Evolutionary conservation across 1,139 yeast genomes (phyloP), one percentile per base, ranked within the genome.

Genomic region (Taphrina wiesneri): DNA sequence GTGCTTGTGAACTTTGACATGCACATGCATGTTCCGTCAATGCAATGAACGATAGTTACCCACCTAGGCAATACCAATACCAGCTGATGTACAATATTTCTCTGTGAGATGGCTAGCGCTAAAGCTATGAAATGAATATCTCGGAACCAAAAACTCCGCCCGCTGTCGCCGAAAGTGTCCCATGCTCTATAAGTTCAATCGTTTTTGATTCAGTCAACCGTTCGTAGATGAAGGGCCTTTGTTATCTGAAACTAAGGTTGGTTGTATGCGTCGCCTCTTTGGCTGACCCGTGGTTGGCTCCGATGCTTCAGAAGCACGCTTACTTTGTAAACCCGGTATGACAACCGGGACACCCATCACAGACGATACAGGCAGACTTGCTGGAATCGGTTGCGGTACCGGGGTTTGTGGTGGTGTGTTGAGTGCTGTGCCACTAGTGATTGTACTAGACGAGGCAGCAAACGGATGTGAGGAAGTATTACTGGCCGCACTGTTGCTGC

Each of bases 211-310:
- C 11, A 7, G 15, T 32, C 36, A 32, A 15, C 15, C 36, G 9
- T 32, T 15, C 36, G 9, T 32, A 11, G 43, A 19, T 19, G 13
- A n/a, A 39, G 19, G n/a, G 13, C 7, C 19, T n/a, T 11, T 3
- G 17, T 39, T 13, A 6, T n/a, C 13, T 7, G 43, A 39, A 21
- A 60, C 57, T 26, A 51, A 23, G 1, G 64, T 60, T 13, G 64
- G 64, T 28, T 49, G 57, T 6, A 60, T 41, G n/a, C 64, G 52
- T 25, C 64, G 36, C 43, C 41, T 60, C 52, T 60, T 60, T 7
- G 51, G 23, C 15, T 41, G 51, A 4, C 39, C 21, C 43, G 23
- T 51, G 7, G 17, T 21, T 7, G n/a, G 36, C 1, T 15, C 25
- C n/a, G 15, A 15, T 3, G 28, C 5, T 23, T 49, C 47, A 2